Evolutionary conservation across 177 flowering plant species (phyloP).

Genomic region (Vitis hybrid): DNA sequence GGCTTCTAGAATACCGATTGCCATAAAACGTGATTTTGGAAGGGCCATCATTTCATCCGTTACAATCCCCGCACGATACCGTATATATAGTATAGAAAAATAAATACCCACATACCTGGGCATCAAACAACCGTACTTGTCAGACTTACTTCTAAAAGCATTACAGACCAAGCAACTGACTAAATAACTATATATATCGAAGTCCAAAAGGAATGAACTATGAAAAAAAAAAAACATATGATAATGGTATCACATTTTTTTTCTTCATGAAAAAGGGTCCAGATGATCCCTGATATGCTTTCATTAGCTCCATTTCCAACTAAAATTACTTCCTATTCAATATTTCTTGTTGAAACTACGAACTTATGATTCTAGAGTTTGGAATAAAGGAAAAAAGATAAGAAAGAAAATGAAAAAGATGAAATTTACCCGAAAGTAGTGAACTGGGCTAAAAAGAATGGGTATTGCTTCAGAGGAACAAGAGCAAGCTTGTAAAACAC

Average conservation of each 20-base stretch:
- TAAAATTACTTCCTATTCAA: too few relatives aligned
- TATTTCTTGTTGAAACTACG: too few relatives aligned
- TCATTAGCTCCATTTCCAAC: too few relatives aligned
- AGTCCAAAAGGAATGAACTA: too few relatives aligned
- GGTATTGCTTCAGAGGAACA: constrained; percentile 85
- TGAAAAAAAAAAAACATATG: too few relatives aligned
- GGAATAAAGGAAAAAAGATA: too few relatives aligned
- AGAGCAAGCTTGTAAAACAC: constrained; percentile 93
- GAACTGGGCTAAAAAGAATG: constrained; percentile 86
- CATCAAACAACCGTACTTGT: neutral
- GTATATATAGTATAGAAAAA: constrained; percentile 50
- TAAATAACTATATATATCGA: too few relatives aligned
- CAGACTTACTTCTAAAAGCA: neutral
- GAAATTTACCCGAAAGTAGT: constrained; percentile 72
- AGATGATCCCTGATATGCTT: too few relatives aligned
- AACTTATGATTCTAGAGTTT: too few relatives aligned
- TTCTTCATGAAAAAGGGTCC: too few relatives aligned
- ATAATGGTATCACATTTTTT: too few relatives aligned
- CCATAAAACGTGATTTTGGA: constrained; percentile 63
- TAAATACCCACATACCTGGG: constrained; percentile 78
- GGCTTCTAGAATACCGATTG: constrained; percentile 80
- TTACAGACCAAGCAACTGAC: neutral
- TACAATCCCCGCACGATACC: constrained; percentile 67
- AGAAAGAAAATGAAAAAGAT: neutral
- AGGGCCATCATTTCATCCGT: constrained; percentile 72